Conservation (phyloP, 2,329 filamentous ascomycete species). For the Xylaria sp. region DNA sequence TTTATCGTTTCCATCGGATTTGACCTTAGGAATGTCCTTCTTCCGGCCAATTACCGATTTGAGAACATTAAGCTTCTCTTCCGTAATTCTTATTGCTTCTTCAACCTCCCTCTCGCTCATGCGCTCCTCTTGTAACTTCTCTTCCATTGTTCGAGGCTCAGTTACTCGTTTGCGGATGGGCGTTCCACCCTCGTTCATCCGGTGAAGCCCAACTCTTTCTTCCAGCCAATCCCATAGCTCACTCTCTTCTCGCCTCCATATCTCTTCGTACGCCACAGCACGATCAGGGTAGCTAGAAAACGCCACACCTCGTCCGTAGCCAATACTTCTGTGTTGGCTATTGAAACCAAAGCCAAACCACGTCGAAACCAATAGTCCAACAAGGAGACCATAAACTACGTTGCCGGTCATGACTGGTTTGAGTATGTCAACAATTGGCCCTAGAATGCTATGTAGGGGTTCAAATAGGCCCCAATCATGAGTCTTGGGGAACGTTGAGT, state of each 20-base stretch:
- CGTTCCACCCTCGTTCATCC: constrained; percentile 56
- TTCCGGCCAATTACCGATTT: constrained; percentile 77
- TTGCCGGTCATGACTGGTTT: constrained; percentile 80
- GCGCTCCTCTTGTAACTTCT: constrained; percentile 66
- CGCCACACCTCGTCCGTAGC: constrained; percentile 55
- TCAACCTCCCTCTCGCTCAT: constrained; percentile 80
- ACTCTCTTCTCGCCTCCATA: constrained; percentile 89
- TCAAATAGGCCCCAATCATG: constrained; percentile 84
- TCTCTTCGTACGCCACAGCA: constrained; percentile 87
- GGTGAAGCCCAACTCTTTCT: constrained; percentile 81
- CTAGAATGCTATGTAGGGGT: constrained; percentile 75
- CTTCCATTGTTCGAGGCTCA: constrained; percentile 68
- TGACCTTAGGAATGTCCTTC: constrained; percentile 49
- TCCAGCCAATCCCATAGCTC: constrained; percentile 95
- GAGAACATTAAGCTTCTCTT: constrained; percentile 82
- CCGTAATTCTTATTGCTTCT: constrained; percentile 85
- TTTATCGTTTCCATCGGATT: constrained; percentile 14
- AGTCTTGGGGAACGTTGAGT: constrained; percentile 56
- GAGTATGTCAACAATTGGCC: constrained; percentile 76
- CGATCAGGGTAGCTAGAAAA: constrained; percentile 69
- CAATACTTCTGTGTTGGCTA: constrained; percentile 52
- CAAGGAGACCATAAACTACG: constrained; percentile 78
- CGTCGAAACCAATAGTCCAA: constrained; percentile 76
- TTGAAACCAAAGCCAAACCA: constrained; percentile 75
- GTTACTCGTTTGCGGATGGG: constrained; percentile 60